Evolutionary conservation across 2,329 filamentous ascomycete species (phyloP).

Genomic region (Penicillium aurantiogriseum): DNA sequence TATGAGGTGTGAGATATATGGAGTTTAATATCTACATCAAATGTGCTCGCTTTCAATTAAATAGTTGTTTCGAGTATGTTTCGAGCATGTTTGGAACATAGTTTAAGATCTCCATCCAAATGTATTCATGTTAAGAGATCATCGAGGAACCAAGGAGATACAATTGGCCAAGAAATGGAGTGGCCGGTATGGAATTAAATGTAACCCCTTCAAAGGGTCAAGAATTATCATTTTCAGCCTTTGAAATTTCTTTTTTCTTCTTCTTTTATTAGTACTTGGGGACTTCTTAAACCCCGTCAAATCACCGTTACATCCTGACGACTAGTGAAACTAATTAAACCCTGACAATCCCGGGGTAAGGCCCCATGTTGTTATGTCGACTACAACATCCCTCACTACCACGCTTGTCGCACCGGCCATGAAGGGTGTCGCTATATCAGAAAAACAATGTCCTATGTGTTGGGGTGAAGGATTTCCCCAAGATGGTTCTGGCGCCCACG

Average conservation of each 20-base stretch:
- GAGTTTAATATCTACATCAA: background rate
- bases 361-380: slow-evolving; percentile 31
- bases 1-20: background rate
- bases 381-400: slow-evolving; percentile 28
- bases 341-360: slow-evolving; percentile 16
- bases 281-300: background rate
- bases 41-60: background rate
- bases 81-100: background rate
- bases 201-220: slow-evolving; percentile 7
- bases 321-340: background rate
- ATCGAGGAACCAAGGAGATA: slow-evolving; percentile 3
- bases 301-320: background rate
- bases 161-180: slow-evolving; percentile 11
- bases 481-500: slow-evolving; percentile 36
- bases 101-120: background rate
- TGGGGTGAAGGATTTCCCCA: slow-evolving; percentile 33
- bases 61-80: background rate
- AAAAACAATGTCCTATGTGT: slow-evolving; percentile 41
- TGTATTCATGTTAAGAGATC: background rate
- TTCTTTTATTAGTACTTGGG: background rate
- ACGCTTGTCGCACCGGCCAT: slow-evolving; percentile 35
- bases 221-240: background rate
- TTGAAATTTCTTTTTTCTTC: background rate
- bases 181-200: slow-evolving; percentile 13
- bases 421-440: slow-evolving; percentile 23